Percentiles rank a stretch among this genome's conserved stretches.
phyloP scores from a whole-genome alignment of 2,329 filamentous ascomycete species.

The Monilinia polystroma region DNA sequence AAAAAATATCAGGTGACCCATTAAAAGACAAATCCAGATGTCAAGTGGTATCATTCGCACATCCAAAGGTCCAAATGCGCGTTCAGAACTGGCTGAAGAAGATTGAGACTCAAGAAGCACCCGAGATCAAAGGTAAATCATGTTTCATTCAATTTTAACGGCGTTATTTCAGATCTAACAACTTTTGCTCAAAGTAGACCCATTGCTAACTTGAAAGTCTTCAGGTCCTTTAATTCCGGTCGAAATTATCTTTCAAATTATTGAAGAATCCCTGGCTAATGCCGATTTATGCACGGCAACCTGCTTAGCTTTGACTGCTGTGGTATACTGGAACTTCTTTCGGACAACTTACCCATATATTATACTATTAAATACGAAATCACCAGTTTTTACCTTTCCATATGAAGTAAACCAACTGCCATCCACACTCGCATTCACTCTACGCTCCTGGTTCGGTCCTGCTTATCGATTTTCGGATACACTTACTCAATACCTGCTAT shows the following conservation, averaged over 20 bases:
- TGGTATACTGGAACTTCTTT: neutral
- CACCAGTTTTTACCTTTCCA: neutral
- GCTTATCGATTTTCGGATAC: neutral
- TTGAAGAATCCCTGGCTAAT: neutral
- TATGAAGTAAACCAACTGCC: neutral
- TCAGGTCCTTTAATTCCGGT: neutral
- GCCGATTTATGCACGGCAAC: neutral
- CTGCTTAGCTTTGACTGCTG: neutral
- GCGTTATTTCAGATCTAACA: neutral
- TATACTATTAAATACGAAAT: neutral
- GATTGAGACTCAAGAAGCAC: neutral
- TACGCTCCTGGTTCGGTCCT: neutral
- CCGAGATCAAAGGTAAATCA: neutral
- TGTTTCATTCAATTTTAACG: too few species aligned
- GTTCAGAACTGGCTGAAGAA: neutral
- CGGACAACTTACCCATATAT: neutral
- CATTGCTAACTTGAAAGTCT: neutral
- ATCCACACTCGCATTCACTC: neutral
- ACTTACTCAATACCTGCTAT: neutral
- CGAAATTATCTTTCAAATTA: neutral
- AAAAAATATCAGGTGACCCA: fast-evolving
- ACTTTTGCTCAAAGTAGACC: too few species aligned
- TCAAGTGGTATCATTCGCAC: neutral
- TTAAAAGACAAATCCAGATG: neutral
- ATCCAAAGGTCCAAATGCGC: neutral